Evolutionary conservation across 2,329 filamentous ascomycete genomes (phyloP).

Genomic region (Fusarium mundagurra): DNA sequence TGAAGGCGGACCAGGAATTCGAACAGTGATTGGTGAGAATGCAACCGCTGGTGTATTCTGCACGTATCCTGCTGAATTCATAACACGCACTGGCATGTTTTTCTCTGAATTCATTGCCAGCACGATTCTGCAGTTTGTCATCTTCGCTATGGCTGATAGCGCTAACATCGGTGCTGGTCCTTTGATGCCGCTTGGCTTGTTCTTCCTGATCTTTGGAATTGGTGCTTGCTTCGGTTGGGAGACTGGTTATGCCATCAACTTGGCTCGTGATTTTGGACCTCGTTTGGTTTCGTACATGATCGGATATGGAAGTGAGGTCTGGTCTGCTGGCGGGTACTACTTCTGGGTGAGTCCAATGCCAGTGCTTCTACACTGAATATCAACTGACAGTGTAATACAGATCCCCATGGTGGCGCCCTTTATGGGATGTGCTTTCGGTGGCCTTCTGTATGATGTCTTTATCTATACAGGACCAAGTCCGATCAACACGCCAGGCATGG

Average conservation of each 20-base stretch:
- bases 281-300: conserved; percentile 72
- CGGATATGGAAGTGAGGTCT: conserved; percentile 75
- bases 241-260: conserved; percentile 79
- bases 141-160: conserved; percentile 73
- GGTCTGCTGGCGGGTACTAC: conserved; percentile 74
- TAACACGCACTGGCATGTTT: conserved; percentile 73
- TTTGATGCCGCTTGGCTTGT: conserved; percentile 67
- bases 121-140: conserved; percentile 74
- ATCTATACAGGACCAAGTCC: conserved; percentile 77
- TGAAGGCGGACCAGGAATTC: conserved; percentile 68
- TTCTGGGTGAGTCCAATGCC: conserved; percentile 67
- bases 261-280: conserved; percentile 77
- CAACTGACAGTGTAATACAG: conserved; percentile 48
- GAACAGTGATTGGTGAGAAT: conserved; percentile 68
- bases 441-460: conserved; percentile 73
- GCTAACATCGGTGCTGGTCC: conserved; percentile 66
- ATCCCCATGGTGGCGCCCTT: conserved; percentile 79
- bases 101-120: conserved; percentile 78
- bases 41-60: conserved; percentile 77
- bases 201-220: conserved; percentile 79
- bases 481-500: conserved; percentile 73
- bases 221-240: conserved; percentile 80
- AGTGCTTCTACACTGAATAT: neutral
- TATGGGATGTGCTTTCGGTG: conserved; percentile 69
- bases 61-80: conserved; percentile 75